These are phyloP conservation scores for Russula brevipes DNA, from an alignment of 768 basidiomycete species.

Conservation along the genomic window DNA sequence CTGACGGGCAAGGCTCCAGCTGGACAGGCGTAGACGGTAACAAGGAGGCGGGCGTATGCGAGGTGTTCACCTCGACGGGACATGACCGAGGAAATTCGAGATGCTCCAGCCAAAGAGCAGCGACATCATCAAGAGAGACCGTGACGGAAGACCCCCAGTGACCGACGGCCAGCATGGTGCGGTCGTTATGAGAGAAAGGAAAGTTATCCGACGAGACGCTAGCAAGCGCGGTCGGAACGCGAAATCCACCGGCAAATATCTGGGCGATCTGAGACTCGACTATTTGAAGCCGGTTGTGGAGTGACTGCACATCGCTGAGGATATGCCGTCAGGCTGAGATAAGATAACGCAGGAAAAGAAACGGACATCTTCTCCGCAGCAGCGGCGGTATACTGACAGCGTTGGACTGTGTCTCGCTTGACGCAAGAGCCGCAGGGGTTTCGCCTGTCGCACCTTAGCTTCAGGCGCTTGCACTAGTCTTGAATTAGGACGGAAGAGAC, in stretches of 20 bases:
- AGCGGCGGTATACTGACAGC: slow-evolving; percentile 75
- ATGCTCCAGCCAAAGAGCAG: slow-evolving; percentile 57
- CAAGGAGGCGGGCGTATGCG: slow-evolving; percentile 9
- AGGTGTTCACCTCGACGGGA: slow-evolving; percentile 23
- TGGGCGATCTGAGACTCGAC: slow-evolving; percentile 59
- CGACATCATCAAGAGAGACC: slow-evolving; percentile 52
- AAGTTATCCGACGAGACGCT: slow-evolving; percentile 19
- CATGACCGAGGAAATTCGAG: slow-evolving; percentile 34
- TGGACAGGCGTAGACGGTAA: slow-evolving; percentile 23
- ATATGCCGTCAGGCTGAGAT: background rate
- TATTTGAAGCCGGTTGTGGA: slow-evolving; percentile 72
- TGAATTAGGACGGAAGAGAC: background rate
- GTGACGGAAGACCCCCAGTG: slow-evolving; percentile 45
- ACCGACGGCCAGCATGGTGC: slow-evolving; percentile 38
- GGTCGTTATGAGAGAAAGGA: slow-evolving; percentile 34
- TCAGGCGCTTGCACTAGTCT: slow-evolving; percentile 76
- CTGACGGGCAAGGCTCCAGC: slow-evolving; percentile 19
- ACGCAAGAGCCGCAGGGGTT: slow-evolving; percentile 73
- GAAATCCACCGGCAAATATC: slow-evolving; percentile 30
- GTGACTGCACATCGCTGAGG: slow-evolving; percentile 68
- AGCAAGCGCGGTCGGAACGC: slow-evolving; percentile 9
- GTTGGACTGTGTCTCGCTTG: slow-evolving; percentile 67
- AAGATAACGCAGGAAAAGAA: background rate
- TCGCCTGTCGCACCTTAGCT: slow-evolving; percentile 78
- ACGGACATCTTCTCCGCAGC: slow-evolving; percentile 82